Base-by-base conservation (phyloP, 495 filamentous ascomycete genomes). In the Aspergillus sparsus region DNA sequence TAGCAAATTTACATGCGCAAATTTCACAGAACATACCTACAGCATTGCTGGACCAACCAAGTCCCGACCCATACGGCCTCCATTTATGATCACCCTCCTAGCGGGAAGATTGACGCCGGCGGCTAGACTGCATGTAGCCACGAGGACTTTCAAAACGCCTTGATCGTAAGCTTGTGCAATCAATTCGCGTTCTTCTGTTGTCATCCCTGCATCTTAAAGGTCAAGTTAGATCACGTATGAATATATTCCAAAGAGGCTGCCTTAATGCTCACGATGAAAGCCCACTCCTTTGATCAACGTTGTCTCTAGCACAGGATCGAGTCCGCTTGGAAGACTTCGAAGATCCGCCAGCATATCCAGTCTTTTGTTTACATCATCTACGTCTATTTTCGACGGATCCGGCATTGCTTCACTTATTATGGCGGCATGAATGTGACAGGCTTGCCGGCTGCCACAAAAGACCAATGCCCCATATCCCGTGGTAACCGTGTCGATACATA, bases 101-200 rank as follows among this genome's bases (percentile, higher is more conserved):
- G 90, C 90, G 3, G 82, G 83, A 44, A 90, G 77, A 71, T 94
- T 94, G 45, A 94, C 89, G 11, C 90, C 90, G 41, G 90, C 90
- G n/a, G 90, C 89, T 57, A 94, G 84, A 61, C 88, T 91, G 59
- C 89, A 91, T 12, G 90, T 94, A 16, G 90, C 91, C 13, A 90
- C 87, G 37, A 92, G 85, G 1, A 91, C 84, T 62, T 85, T 90
- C 33, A 94, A 62, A 4, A 81, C 72, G 1, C 90, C 89, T 34
- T 77, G 72, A 65, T 93, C 88, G 62, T 92, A 94, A 10, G 89
- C 87, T 37, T 80, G 80, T 5, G 87, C 86, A 50, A 93, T 81
- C 16, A 91, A 71, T 52, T 93, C 90, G 34, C 89, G 82, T 70
- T 94, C 90, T 73, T 94, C 90, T 0, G 80, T 86, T 5, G 90